phyloP scores from a whole-genome alignment of 2,329 filamentous ascomycete genomes.

The Dactylellina cionopaga region DNA sequence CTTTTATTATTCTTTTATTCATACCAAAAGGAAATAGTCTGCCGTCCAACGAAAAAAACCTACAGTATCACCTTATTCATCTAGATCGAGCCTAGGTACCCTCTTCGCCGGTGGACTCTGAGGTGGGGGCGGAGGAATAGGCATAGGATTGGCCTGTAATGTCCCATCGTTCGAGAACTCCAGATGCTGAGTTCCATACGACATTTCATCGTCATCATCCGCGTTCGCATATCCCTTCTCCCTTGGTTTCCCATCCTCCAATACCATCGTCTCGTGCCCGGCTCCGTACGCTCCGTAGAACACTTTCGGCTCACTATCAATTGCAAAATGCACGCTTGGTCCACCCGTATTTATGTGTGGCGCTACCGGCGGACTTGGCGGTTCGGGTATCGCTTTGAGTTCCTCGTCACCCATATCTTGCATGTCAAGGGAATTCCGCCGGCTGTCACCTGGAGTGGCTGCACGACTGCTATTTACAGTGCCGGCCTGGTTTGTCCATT shows the following conservation, averaged over 20 bases:
- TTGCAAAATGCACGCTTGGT: conserved; percentile 44
- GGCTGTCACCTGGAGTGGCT: conserved; percentile 44
- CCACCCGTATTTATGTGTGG: neutral
- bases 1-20: neutral
- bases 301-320: conserved; percentile 13
- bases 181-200: conserved; percentile 28
- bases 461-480: conserved; percentile 44
- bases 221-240: neutral
- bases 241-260: conserved; percentile 19
- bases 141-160: conserved; percentile 18
- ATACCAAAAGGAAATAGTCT: too few species aligned
- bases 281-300: conserved; percentile 27
- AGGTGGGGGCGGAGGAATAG: conserved; percentile 27
- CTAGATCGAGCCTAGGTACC: conserved; percentile 26
- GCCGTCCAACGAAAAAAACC: too few species aligned
- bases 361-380: conserved; percentile 36
- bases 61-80: neutral
- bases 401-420: conserved; percentile 12
- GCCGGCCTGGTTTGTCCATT: conserved; percentile 27
- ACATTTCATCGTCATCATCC: conserved; percentile 48
- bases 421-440: conserved; percentile 37
- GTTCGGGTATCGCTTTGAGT: conserved; percentile 24
- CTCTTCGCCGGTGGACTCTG: conserved; percentile 11
- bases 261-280: conserved; percentile 15
- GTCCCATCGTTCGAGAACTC: conserved; percentile 35